phyloP scores from a whole-genome alignment of 2,329 filamentous ascomycete species.

The Exophiala alcalophila region DNA sequence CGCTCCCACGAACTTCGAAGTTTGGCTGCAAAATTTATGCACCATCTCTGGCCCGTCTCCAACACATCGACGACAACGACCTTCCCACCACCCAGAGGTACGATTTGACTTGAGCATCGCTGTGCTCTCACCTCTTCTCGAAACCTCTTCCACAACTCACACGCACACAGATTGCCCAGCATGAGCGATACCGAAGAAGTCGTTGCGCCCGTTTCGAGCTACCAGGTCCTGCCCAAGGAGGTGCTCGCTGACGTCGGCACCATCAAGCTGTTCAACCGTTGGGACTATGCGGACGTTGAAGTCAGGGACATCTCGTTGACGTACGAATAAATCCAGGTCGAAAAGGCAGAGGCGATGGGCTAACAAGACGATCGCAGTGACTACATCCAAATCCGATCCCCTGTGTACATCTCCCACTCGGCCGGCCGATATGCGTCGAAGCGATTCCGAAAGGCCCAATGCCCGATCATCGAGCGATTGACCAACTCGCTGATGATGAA shows the following conservation, averaged over 20 bases:
- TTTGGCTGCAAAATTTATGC: too few species aligned
- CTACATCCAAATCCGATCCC: slow-evolving; percentile 99
- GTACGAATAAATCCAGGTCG: slow-evolving; percentile 58
- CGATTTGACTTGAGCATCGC: too few species aligned
- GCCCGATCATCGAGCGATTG: slow-evolving; percentile 99
- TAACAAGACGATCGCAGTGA: slow-evolving; percentile 63
- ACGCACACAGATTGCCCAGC: too few species aligned
- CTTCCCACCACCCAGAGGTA: too few species aligned
- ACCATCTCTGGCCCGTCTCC: too few species aligned
- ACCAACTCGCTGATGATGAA: slow-evolving; percentile 99
- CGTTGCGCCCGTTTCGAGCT: slow-evolving; percentile 64
- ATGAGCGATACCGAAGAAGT: too few species aligned
- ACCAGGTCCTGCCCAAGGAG: slow-evolving; percentile 87
- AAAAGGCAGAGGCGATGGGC: slow-evolving; percentile 15
- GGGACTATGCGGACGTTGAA: slow-evolving; percentile 98
- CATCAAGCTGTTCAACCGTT: slow-evolving; percentile 98
- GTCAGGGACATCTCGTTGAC: slow-evolving; percentile 99
- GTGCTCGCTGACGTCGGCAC: slow-evolving; percentile 83
- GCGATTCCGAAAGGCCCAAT: slow-evolving; percentile 99
- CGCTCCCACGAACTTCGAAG: too few species aligned
- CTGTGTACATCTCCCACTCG: slow-evolving; percentile 98
- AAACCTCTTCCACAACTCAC: too few species aligned
- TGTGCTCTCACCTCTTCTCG: too few species aligned
- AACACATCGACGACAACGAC: too few species aligned
- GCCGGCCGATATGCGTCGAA: slow-evolving; percentile 98